phyloP scores from a whole-genome alignment of 202 grass and related monocot genomes.

The Zizania palustris region DNA sequence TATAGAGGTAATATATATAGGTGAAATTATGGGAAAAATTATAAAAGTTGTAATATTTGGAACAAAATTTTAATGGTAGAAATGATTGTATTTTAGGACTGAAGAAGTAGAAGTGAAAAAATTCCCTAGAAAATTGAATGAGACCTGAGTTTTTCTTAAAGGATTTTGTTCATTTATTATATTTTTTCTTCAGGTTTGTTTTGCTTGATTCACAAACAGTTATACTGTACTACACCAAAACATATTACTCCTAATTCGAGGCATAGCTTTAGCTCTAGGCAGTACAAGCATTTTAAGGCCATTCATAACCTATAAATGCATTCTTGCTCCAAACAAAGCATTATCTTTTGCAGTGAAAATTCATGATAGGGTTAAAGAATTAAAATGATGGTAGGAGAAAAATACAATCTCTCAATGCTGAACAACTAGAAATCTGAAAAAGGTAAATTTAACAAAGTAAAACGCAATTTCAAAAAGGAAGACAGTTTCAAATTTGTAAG shows the following conservation, averaged over 20 bases:
- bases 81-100: too few relatives aligned
- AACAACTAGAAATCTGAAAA: constrained; percentile 1
- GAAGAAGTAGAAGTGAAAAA: too few relatives aligned
- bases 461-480: neutral
- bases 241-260: neutral
- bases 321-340: neutral
- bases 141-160: too few relatives aligned
- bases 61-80: too few relatives aligned
- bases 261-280: neutral
- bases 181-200: neutral
- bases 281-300: constrained; percentile 13
- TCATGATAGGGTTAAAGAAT: neutral
- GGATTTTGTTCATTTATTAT: too few relatives aligned
- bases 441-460: neutral
- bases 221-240: neutral
- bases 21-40: too few relatives aligned
- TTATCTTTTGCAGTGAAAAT: neutral
- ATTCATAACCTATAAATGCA: neutral
- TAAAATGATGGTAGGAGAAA: constrained; percentile 16
- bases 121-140: too few relatives aligned
- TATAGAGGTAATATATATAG: too few relatives aligned
- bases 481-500: neutral
- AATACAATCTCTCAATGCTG: constrained; percentile 1
- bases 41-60: too few relatives aligned
- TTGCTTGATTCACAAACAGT: constrained; percentile 12